Conservation (phyloP, 768 basidiomycete genomes). For the Boletus sp. region DNA sequence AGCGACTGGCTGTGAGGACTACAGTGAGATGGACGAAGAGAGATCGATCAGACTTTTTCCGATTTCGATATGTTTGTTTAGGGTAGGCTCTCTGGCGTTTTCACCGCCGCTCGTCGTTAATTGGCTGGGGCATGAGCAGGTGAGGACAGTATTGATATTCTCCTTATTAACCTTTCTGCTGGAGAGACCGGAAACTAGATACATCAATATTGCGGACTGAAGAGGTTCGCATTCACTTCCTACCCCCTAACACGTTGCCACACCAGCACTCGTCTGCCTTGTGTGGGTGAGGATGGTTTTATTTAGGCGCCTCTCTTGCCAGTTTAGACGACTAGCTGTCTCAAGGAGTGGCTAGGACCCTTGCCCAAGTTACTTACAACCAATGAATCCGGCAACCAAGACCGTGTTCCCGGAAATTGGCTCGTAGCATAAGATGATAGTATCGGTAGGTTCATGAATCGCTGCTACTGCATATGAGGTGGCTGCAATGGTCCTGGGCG, state of each 20-base stretch:
- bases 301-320: background rate
- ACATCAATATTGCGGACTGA: too few species aligned
- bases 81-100: constrained; percentile 26
- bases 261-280: background rate
- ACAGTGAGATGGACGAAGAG: constrained; percentile 29
- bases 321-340: background rate
- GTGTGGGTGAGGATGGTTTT: background rate
- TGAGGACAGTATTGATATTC: background rate
- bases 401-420: background rate
- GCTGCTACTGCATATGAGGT: background rate
- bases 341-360: background rate
- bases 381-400: background rate
- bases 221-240: background rate
- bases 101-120: constrained; percentile 7
- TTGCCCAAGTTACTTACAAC: background rate
- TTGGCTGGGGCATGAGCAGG: constrained; percentile 4
- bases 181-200: background rate
- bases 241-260: background rate
- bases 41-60: constrained; percentile 24
- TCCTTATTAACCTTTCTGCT: background rate
- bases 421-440: background rate
- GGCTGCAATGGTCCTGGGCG: background rate
- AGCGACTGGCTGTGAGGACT: constrained; percentile 1
- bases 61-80: constrained; percentile 27
- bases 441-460: background rate